Conservation (phyloP, 805 yeast genomes). For the Candida dajiaensis region DNA sequence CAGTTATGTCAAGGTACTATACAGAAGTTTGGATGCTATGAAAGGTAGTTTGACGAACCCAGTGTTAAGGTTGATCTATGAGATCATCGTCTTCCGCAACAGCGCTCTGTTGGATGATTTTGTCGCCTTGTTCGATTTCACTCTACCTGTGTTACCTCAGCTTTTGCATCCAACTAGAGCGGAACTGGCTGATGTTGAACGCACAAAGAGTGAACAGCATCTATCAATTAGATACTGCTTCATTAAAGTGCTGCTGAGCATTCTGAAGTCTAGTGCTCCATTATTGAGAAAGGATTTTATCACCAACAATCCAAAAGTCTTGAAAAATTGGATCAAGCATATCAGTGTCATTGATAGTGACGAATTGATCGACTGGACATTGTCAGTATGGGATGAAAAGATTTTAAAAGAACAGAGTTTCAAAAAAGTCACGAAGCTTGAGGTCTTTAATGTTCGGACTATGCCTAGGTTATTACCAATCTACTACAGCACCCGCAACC, state of each 20-base stretch:
- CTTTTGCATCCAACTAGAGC: slow-evolving; percentile 47
- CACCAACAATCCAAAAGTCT: slow-evolving; percentile 46
- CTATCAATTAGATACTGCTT: slow-evolving; percentile 53
- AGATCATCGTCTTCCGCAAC: slow-evolving; percentile 42
- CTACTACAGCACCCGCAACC: slow-evolving; percentile 31
- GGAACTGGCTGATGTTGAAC: slow-evolving; percentile 35
- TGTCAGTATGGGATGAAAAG: slow-evolving; percentile 41
- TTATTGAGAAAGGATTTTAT: slow-evolving; percentile 61
- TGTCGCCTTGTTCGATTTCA: slow-evolving; percentile 61
- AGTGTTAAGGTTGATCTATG: slow-evolving; percentile 48
- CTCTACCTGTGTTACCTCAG: slow-evolving; percentile 55
- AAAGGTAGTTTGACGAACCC: slow-evolving; percentile 59
- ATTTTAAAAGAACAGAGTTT: slow-evolving; percentile 56
- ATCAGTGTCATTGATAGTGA: slow-evolving; percentile 48
- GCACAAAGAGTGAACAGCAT: slow-evolving; percentile 29
- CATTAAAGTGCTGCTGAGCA: slow-evolving; percentile 52
- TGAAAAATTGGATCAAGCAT: slow-evolving; percentile 63
- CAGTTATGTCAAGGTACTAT: slow-evolving; percentile 55
- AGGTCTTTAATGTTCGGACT: slow-evolving; percentile 73
- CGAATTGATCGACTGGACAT: slow-evolving; percentile 32
- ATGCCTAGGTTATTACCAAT: slow-evolving; percentile 52
- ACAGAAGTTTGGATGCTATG: slow-evolving; percentile 56
- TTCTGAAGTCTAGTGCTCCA: slow-evolving; percentile 45
- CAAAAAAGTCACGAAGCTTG: slow-evolving; percentile 64
- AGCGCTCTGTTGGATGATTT: slow-evolving; percentile 52